These are phyloP conservation scores for Drechslera avenae DNA, from an alignment of 2,329 filamentous ascomycete species.

Conservation along the genomic window DNA sequence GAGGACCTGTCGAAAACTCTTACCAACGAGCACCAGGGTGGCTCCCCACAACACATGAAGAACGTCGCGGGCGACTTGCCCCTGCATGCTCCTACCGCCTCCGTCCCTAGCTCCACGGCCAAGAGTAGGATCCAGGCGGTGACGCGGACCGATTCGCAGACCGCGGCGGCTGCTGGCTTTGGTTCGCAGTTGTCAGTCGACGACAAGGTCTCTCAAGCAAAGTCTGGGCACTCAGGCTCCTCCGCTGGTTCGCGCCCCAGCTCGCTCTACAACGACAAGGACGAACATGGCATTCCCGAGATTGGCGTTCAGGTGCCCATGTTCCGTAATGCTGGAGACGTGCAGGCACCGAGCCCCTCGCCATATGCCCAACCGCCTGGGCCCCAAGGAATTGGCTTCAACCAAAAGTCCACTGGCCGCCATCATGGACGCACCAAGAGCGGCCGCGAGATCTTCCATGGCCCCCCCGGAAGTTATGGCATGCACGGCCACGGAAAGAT, in stretches of 20 bases:
- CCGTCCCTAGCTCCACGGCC: conserved; percentile 77
- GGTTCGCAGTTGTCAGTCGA: conserved; percentile 62
- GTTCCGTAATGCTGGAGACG: conserved; percentile 89
- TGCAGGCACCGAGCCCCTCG: conserved; percentile 88
- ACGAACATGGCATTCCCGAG: conserved; percentile 88
- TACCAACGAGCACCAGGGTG: conserved; percentile 36
- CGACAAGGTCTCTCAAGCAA: conserved; percentile 32
- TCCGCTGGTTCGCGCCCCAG: conserved; percentile 55
- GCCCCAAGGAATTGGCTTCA: conserved; percentile 56
- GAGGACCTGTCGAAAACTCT: conserved; percentile 48
- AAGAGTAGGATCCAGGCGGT: conserved; percentile 82
- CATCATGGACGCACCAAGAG: conserved; percentile 70
- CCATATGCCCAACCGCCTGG: conserved; percentile 54
- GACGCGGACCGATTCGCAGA: conserved; percentile 88
- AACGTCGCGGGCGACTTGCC: conserved; percentile 81
- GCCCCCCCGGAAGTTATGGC: conserved; percentile 88
- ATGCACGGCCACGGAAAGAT: conserved; percentile 83
- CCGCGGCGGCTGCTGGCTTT: conserved; percentile 82
- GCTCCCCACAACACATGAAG: conserved; percentile 72
- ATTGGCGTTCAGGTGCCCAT: conserved; percentile 93
- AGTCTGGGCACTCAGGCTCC: conserved; percentile 40
- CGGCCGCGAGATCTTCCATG: conserved; percentile 68
- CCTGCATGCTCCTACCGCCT: conserved; percentile 87
- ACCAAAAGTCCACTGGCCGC: conserved; percentile 60
- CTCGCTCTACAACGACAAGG: conserved; percentile 62